These are phyloP conservation scores for Gentiana dahurica DNA, from an alignment of 257 asterid species.

Conservation along the genomic window DNA sequence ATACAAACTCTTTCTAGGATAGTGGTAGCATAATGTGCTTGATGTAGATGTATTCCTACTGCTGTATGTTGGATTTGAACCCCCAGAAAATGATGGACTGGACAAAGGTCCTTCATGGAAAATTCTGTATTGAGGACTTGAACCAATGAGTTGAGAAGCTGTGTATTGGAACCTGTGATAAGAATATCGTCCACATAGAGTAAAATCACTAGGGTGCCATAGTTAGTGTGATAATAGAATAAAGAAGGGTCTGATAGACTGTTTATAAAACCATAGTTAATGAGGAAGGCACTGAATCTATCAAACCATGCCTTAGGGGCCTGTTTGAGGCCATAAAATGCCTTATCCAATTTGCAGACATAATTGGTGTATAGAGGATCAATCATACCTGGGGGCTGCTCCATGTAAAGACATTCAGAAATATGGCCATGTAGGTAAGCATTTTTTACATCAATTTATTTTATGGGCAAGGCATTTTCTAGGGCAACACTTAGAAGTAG, in stretches of 20 bases:
- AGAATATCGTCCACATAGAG: conserved; percentile 8
- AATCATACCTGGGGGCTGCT: not conserved
- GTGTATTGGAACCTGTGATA: not conserved
- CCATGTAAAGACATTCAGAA: not conserved
- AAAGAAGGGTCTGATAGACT: conserved; percentile 3
- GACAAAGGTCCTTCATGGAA: conserved; percentile 1
- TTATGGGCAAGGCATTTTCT: not conserved
- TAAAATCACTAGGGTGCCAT: not conserved
- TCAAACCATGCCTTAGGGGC: not conserved
- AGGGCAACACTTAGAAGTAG: not conserved
- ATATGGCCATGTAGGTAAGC: not conserved
- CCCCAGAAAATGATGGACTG: conserved; percentile 1
- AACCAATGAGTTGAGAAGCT: not conserved
- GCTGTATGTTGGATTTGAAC: not conserved
- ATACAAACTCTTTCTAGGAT: not conserved
- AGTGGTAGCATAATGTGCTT: conserved; percentile 1
- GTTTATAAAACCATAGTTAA: not conserved
- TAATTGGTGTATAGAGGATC: not conserved
- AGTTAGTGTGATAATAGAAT: not conserved
- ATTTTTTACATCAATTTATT: not conserved
- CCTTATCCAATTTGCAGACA: not conserved
- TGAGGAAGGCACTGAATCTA: not conserved
- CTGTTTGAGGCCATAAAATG: conserved; percentile 6
- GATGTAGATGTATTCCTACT: not conserved
- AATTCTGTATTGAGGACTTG: not conserved